Evolutionary conservation across 2,329 filamentous ascomycete genomes (phyloP).

Genomic region (Hysterium pulicare): DNA sequence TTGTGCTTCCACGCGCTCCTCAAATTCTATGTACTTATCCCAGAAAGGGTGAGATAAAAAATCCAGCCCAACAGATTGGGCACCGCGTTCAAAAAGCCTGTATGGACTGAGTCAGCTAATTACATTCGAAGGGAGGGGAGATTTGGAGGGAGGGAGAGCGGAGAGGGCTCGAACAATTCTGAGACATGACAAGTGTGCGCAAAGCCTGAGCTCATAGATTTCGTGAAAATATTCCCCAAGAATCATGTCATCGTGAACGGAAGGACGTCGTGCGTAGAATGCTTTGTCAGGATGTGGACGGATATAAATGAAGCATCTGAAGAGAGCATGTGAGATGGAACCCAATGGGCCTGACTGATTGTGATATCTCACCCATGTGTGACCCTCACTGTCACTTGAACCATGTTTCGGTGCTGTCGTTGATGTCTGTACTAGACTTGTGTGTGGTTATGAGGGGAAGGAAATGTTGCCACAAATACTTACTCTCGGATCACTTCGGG

Average conservation of each 20-base stretch:
- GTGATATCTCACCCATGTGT: constrained; percentile 19
- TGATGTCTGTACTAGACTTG: constrained; percentile 16
- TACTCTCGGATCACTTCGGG: constrained; percentile 98
- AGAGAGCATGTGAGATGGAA: constrained; percentile 22
- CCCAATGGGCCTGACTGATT: constrained; percentile 13
- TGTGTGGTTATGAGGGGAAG: constrained; percentile 16
- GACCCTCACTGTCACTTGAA: constrained; percentile 13
- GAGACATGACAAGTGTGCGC: not conserved
- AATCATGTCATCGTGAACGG: constrained; percentile 10
- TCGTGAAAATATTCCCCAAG: not conserved
- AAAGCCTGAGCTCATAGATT: too few species aligned
- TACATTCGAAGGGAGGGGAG: constrained; percentile 11
- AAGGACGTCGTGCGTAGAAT: constrained; percentile 4
- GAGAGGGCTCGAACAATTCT: constrained; percentile 10
- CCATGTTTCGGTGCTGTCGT: constrained; percentile 10
- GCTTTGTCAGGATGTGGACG: constrained; percentile 24
- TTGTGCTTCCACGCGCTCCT: constrained; percentile 65
- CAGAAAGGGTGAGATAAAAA: constrained; percentile 95
- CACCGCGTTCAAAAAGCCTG: constrained; percentile 90
- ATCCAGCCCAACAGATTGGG: constrained; percentile 80
- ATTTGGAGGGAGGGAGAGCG: constrained; percentile 28
- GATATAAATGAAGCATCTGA: constrained; percentile 46
- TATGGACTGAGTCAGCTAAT: constrained; percentile 36
- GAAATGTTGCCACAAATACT: constrained; percentile 61
- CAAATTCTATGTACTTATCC: constrained; percentile 98